Conservation (phyloP, 208 protist genomes). For the Trypanosoma conorhini region DNA sequence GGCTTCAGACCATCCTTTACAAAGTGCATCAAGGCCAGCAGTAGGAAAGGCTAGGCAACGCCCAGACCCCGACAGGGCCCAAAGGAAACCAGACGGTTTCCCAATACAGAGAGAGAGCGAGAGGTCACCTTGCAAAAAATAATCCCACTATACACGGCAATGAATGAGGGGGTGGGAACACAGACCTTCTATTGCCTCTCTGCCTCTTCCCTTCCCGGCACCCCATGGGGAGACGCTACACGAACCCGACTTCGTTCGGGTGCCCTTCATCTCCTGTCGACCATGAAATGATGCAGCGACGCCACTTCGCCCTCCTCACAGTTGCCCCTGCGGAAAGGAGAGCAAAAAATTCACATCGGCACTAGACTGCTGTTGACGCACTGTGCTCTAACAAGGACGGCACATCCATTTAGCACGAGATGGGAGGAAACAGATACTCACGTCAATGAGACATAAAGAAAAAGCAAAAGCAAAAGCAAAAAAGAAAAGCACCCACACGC, state of each 20-base stretch:
- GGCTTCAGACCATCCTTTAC: neutral
- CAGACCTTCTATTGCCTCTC: neutral
- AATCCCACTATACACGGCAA: too few species aligned
- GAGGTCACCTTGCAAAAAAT: too few species aligned
- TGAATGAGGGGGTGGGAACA: too few species aligned
- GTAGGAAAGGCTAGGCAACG: neutral
- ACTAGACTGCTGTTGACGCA: too few species aligned
- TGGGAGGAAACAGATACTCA: too few species aligned
- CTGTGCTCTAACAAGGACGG: too few species aligned
- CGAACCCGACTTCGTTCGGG: neutral
- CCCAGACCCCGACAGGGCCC: neutral
- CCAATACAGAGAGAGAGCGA: neutral
- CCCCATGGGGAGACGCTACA: neutral
- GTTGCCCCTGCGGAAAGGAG: neutral
- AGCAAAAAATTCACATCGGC: neutral
- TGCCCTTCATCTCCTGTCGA: neutral
- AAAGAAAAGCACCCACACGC: neutral
- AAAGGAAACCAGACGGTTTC: neutral
- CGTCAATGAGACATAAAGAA: slow-evolving; percentile 1
- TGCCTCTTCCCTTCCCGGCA: neutral
- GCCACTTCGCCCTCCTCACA: neutral
- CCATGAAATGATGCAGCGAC: neutral
- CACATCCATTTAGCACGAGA: too few species aligned
- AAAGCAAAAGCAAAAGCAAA: neutral
- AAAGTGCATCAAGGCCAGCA: neutral